Evolutionary conservation across 2,329 filamentous ascomycete genomes (phyloP).

Genomic region (Cladosporium austrohemisphaericum): DNA sequence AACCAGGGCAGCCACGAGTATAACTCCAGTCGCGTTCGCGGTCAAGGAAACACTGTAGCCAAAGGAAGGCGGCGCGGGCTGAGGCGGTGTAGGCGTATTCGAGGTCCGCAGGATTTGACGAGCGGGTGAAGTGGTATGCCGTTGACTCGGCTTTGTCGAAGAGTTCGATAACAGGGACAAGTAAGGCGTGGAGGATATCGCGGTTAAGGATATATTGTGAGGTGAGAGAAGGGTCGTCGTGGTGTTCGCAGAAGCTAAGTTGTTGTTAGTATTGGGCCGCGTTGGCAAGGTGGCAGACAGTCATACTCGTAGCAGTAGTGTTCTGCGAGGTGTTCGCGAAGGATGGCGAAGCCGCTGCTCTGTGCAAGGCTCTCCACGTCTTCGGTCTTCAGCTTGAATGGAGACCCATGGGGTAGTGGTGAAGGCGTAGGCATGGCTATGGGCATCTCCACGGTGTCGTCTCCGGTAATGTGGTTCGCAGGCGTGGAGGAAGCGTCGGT

Average conservation of each 20-base stretch:
- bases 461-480: background rate
- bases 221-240: conserved; percentile 24
- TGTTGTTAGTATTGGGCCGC: conserved; percentile 42
- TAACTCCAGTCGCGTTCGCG: conserved; percentile 55
- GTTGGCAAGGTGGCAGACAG: background rate
- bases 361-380: conserved; percentile 38
- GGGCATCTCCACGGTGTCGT: conserved; percentile 17
- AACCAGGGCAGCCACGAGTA: conserved; percentile 54
- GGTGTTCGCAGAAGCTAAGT: conserved; percentile 43
- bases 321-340: conserved; percentile 41
- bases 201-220: conserved; percentile 46
- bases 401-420: conserved; percentile 31
- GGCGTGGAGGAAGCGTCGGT: conserved; percentile 9
- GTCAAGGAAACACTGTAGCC: conserved; percentile 58
- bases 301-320: conserved; percentile 38
- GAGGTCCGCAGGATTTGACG: conserved; percentile 48
- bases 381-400: conserved; percentile 42
- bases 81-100: conserved; percentile 56
- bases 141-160: conserved; percentile 53
- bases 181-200: conserved; percentile 56
- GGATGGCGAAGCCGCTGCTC: conserved; percentile 42
- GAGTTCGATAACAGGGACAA: conserved; percentile 56
- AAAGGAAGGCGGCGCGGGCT: conserved; percentile 55
- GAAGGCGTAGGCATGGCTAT: conserved; percentile 13
- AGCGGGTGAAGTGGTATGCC: conserved; percentile 49